A percentile compares a stretch with the other conserved stretches of the same genome.
These are phyloP conservation scores for Apophysomyces ossiformis DNA, from an alignment of 371 early-diverging fungal genomes.

Conservation along the genomic window DNA sequence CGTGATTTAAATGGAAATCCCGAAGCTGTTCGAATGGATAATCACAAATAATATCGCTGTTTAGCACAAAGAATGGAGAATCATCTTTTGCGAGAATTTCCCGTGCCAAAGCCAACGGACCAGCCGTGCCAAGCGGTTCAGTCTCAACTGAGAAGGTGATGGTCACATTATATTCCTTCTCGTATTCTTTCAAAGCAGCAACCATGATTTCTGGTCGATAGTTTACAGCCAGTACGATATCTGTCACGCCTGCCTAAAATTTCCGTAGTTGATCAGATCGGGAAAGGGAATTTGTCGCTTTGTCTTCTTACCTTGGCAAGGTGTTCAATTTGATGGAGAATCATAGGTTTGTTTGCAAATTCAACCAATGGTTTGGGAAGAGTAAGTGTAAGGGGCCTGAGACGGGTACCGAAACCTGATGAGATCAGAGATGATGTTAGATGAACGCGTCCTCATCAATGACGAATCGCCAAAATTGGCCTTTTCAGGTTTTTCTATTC, in stretches of 20 bases:
- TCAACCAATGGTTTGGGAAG: constrained; percentile 99
- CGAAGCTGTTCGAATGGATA: constrained; percentile 93
- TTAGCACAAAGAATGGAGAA: constrained; percentile 97
- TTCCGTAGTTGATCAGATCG: neutral
- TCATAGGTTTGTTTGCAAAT: constrained; percentile 99
- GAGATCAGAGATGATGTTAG: neutral
- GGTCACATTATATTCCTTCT: constrained; percentile 83
- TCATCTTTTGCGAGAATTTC: constrained; percentile 91
- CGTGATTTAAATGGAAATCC: constrained; percentile 86
- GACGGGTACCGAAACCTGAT: constrained; percentile 97
- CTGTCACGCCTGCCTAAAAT: constrained; percentile 91
- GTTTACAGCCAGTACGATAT: constrained; percentile 98
- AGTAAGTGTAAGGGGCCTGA: constrained; percentile 98
- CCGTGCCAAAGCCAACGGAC: constrained; percentile 95
- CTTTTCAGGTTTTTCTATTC: neutral
- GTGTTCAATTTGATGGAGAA: constrained; percentile 98
- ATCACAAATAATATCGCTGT: constrained; percentile 99
- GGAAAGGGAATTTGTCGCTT: neutral
- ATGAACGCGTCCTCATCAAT: neutral
- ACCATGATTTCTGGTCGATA: constrained; percentile 98
- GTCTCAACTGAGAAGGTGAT: constrained; percentile 98
- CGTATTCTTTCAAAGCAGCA: constrained; percentile 83
- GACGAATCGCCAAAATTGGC: too few species aligned
- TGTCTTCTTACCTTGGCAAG: constrained; percentile 79
- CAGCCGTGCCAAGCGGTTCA: constrained; percentile 97